Evolutionary conservation across 106 monocot species (phyloP), one percentile per base, ranked within the genome.

Genomic region (Ottelia alismoides): DNA sequence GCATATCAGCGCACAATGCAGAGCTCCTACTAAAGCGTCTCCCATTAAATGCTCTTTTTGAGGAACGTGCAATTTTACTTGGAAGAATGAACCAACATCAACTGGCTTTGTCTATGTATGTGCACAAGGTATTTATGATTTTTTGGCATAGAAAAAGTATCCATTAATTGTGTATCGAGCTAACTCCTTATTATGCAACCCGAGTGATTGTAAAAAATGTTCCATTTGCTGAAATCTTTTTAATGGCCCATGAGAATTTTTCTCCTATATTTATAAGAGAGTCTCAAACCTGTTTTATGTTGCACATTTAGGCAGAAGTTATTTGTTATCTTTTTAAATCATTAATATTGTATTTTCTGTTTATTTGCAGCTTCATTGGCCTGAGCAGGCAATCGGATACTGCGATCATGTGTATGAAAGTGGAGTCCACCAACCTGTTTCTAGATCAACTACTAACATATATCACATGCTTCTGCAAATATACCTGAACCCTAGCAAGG

Each of bases 401-500:
- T 99, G 90, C 64, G 98, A 99, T 66, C 90, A 70, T 63, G 75
- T 91, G 46, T 86, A 77, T 66, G 90, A 83, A 47, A 11, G 47
- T 30, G 85, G 71, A 69, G 25, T 54, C 20, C 58, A 75, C 24
- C 83, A 80, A 58, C 66, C 76, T 76, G 29, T 25, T 32, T 76
- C 84, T 58, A 88, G 56, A 45, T 67, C 74, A 51, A 53, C 58
- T 64, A 23, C 68, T 31, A 91, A 85, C 56, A 86, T 99, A 12
- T 99, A 91, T 70, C 66, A 86, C 26, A 99, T 70, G 45, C 86
- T 99, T 55, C 65, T 99, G 46, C 98, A 99, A 86, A 79, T 86
- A 60, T 99, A 99, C 71, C 69, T 99, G 48, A 86, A 91, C 70
- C 90, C 85, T 14, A 58, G 63, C 63, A 84, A 64, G 45, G 49